Evolutionary conservation across 768 basidiomycete genomes (phyloP).

Genomic region (Podaxis pistillaris): DNA sequence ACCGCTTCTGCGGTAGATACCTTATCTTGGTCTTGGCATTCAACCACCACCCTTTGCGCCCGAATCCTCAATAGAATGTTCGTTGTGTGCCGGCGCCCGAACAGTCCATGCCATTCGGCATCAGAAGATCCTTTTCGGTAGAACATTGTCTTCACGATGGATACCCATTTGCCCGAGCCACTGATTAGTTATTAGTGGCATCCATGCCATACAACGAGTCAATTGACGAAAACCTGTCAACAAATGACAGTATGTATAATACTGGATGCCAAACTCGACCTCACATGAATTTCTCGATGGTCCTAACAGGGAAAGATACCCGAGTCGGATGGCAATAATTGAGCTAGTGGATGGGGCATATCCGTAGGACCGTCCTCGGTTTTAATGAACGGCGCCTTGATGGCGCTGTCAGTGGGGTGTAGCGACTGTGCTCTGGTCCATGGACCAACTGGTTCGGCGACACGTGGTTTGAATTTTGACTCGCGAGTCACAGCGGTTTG

Average conservation of each 20-base stretch:
- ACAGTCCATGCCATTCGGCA: background rate
- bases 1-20: background rate
- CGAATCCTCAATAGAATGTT: no score
- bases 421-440: background rate
- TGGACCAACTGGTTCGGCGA: background rate
- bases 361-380: background rate
- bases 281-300: background rate
- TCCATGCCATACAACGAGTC: background rate
- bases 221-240: background rate
- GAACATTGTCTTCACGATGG: background rate
- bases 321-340: background rate
- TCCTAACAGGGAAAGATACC: background rate
- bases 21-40: slow-evolving; percentile 11
- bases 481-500: background rate
- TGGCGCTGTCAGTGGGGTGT: background rate
- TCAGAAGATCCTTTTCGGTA: background rate
- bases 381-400: background rate
- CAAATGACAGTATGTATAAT: background rate
- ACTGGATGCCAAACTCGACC: background rate
- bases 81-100: no score
- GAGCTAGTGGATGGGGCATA: background rate
- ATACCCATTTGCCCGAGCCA: background rate
- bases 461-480: background rate
- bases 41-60: no score
- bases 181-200: background rate